phyloP scores from a whole-genome alignment of 1,284 basidiomycete species.

The Apiotrichum siamense region DNA sequence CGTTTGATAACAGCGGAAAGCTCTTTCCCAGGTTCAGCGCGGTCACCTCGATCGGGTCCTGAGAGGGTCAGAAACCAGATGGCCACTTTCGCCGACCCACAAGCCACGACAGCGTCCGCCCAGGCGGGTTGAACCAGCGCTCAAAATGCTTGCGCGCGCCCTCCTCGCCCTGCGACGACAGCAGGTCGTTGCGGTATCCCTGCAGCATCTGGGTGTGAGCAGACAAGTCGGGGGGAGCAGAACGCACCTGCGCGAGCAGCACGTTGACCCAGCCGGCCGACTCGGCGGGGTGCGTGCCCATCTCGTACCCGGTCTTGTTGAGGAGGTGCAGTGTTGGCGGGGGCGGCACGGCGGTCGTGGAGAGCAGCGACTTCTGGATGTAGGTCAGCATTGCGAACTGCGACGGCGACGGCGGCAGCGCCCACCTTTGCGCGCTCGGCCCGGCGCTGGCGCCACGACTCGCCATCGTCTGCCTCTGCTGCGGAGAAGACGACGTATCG shows the following conservation, averaged over 20 bases:
- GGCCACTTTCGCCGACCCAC: slow-evolving; percentile 17
- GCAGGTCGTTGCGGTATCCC: slow-evolving; percentile 46
- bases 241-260: slow-evolving; percentile 51
- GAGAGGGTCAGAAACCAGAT: slow-evolving; percentile 1
- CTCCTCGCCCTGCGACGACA: slow-evolving; percentile 47
- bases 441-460: slow-evolving; percentile 28
- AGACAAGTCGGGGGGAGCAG: slow-evolving; percentile 7
- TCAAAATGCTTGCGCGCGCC: slow-evolving; percentile 46
- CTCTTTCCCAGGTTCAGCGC: slow-evolving; percentile 52
- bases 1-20: slow-evolving; percentile 52
- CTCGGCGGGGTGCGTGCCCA: slow-evolving; percentile 52
- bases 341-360: slow-evolving; percentile 40
- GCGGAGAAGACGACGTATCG: slow-evolving; percentile 53
- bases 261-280: slow-evolving; percentile 56
- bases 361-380: slow-evolving; percentile 35
- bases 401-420: background rate
- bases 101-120: slow-evolving; percentile 37
- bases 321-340: slow-evolving; percentile 46
- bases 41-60: slow-evolving; percentile 53
- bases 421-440: slow-evolving; percentile 39
- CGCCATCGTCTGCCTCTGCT: slow-evolving; percentile 43
- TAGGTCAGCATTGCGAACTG: slow-evolving; percentile 2
- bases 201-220: slow-evolving; percentile 41
- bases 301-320: slow-evolving; percentile 51
- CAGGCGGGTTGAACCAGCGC: slow-evolving; percentile 46